Evolutionary conservation across 2,329 filamentous ascomycete genomes (phyloP).

Genomic region (Colletotrichum liaoningense): DNA sequence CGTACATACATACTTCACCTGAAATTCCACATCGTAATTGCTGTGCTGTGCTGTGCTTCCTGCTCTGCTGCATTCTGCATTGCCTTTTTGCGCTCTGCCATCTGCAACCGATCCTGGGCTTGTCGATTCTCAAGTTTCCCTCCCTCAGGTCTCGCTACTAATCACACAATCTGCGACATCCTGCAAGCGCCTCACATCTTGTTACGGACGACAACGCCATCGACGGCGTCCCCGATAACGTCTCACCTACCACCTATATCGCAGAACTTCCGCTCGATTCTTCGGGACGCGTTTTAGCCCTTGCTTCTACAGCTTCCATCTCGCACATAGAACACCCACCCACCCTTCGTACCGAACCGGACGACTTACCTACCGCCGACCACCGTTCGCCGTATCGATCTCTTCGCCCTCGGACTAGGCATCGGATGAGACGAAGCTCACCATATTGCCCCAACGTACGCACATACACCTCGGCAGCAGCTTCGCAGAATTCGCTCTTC

Average conservation of each 20-base stretch:
- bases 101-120: constrained; percentile 21
- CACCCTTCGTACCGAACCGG: constrained; percentile 8
- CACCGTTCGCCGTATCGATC: constrained; percentile 1
- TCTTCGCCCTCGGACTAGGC: constrained; percentile 8
- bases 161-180: background rate
- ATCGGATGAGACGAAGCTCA: constrained; percentile 6
- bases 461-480: background rate
- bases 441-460: background rate
- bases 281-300: background rate
- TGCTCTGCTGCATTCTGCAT: constrained; percentile 15
- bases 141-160: background rate
- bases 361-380: constrained; percentile 16
- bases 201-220: constrained; percentile 10
- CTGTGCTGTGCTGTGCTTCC: constrained; percentile 1
- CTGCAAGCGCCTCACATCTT: constrained; percentile 7
- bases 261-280: background rate
- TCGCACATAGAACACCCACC: background rate
- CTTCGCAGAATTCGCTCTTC: background rate
- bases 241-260: background rate
- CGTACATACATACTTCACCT: constrained; percentile 18
- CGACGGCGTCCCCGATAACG: background rate
- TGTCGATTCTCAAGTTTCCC: background rate
- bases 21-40: constrained; percentile 18
- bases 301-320: constrained; percentile 7
- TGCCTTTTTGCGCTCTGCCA: background rate